Conservation (phyloP, 31 red algal genomes). For the Odonthalia washingtoniensis region DNA sequence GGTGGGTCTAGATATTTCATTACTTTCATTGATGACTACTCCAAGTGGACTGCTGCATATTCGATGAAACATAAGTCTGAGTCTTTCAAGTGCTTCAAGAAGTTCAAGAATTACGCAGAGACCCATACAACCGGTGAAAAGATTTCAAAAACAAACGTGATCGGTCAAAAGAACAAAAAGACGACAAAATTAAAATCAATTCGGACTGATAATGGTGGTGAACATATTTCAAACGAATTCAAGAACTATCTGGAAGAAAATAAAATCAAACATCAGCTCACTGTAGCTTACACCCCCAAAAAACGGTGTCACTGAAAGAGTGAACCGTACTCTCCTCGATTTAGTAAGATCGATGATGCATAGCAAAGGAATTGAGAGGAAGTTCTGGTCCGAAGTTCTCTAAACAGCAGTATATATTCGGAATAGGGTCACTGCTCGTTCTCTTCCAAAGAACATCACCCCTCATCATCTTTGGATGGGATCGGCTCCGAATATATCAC, state of each 20-base stretch:
- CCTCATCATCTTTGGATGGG: conserved; percentile 4
- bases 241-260: not conserved
- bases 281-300: conserved; percentile 16
- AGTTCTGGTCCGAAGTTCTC: conserved; percentile 8
- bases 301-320: conserved; percentile 22
- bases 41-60: not conserved
- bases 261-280: not conserved
- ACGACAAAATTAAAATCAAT: not conserved
- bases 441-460: not conserved
- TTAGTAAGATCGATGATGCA: conserved; percentile 21
- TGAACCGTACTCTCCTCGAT: conserved; percentile 29
- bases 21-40: not conserved
- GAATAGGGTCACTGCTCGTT: not conserved
- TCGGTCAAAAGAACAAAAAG: not conserved
- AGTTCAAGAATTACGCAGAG: not conserved
- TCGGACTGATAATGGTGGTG: not conserved
- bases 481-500: not conserved
- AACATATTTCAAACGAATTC: not conserved
- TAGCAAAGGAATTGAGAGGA: not conserved
- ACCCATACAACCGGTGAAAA: no score
- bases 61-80: not conserved
- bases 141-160: no score
- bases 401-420: conserved; percentile 1
- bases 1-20: not conserved
- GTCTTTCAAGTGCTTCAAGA: not conserved